Evolutionary conservation across 2,329 filamentous ascomycete species (phyloP).

Genomic region (Lachnellula hyalina): DNA sequence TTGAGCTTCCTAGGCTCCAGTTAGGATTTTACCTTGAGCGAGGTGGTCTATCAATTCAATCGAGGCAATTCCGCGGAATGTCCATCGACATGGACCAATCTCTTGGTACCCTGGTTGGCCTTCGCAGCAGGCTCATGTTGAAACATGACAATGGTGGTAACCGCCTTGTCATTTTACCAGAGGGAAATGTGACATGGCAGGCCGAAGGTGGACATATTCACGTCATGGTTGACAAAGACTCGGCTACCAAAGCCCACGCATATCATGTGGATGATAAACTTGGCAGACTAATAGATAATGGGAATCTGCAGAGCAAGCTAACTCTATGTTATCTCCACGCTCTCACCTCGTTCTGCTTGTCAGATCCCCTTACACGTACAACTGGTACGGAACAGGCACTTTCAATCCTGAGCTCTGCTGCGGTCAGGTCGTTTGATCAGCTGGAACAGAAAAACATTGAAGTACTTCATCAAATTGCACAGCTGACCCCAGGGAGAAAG

Average conservation of each 20-base stretch:
- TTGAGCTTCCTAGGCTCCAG: conserved; percentile 41
- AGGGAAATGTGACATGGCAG: conserved; percentile 28
- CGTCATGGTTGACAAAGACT: not conserved
- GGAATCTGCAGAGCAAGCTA: conserved; percentile 40
- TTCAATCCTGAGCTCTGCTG: conserved; percentile 42
- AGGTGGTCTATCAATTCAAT: conserved; percentile 31
- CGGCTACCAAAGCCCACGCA: not conserved
- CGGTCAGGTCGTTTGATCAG: conserved; percentile 40
- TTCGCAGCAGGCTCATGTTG: conserved; percentile 44
- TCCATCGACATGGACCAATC: conserved; percentile 39
- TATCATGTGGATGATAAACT: not conserved
- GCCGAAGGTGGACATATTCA: not conserved
- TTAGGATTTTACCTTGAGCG: conserved; percentile 39
- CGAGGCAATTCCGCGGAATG: conserved; percentile 44
- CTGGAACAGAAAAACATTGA: conserved; percentile 33
- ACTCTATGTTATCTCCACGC: conserved; percentile 48
- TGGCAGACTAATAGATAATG: conserved; percentile 1
- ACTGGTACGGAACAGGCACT: conserved; percentile 52
- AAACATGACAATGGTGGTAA: conserved; percentile 16
- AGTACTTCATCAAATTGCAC: conserved; percentile 34
- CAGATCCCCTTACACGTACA: conserved; percentile 41
- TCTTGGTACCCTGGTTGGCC: conserved; percentile 42
- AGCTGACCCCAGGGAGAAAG: conserved; percentile 34
- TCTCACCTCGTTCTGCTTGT: conserved; percentile 45
- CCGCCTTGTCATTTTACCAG: conserved; percentile 35